A percentile compares a stretch with the other conserved stretches of the same genome.
Evolutionary conservation across 768 basidiomycete genomes (phyloP).

Genomic region (Nidula microcarpa): DNA sequence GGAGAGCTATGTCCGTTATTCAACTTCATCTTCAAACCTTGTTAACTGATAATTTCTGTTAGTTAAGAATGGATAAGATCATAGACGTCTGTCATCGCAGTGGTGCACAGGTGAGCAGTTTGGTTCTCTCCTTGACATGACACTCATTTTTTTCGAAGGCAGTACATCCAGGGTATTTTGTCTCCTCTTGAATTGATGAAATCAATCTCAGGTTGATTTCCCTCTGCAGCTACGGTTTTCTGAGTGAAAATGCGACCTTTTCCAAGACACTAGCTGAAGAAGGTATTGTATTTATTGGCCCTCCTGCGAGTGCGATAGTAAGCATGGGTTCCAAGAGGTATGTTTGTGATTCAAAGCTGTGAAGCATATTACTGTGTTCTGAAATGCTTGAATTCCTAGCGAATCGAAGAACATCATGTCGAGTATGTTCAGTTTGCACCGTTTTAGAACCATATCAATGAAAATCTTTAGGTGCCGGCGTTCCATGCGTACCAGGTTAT

Average conservation of each 20-base stretch:
- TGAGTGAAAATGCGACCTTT: slow-evolving; percentile 89
- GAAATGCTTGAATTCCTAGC: slow-evolving; percentile 27
- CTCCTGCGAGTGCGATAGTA: slow-evolving; percentile 81
- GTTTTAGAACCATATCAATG: slow-evolving; percentile 4
- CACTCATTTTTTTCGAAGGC: slow-evolving; percentile 45
- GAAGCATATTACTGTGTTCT: not conserved
- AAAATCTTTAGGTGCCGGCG: slow-evolving; percentile 64
- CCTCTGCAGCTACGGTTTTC: slow-evolving; percentile 71
- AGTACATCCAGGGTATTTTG: slow-evolving; percentile 80
- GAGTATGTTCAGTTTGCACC: slow-evolving; percentile 33
- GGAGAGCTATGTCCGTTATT: slow-evolving; percentile 77
- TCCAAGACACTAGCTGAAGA: slow-evolving; percentile 69
- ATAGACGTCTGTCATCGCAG: slow-evolving; percentile 77
- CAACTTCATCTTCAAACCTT: not conserved
- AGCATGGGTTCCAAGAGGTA: slow-evolving; percentile 97
- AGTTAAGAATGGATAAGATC: slow-evolving; percentile 88
- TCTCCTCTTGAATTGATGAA: no score
- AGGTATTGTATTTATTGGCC: slow-evolving; percentile 88
- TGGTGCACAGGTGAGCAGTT: slow-evolving; percentile 71
- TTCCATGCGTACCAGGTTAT: slow-evolving; percentile 94
- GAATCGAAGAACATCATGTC: slow-evolving; percentile 97
- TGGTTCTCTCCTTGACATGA: not conserved
- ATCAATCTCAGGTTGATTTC: slow-evolving; percentile 1
- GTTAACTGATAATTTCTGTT: not conserved
- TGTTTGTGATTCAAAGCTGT: not conserved